These are phyloP conservation scores for Pseudocercospora fuligena DNA, from an alignment of 2,329 filamentous ascomycete genomes.

Conservation along the genomic window DNA sequence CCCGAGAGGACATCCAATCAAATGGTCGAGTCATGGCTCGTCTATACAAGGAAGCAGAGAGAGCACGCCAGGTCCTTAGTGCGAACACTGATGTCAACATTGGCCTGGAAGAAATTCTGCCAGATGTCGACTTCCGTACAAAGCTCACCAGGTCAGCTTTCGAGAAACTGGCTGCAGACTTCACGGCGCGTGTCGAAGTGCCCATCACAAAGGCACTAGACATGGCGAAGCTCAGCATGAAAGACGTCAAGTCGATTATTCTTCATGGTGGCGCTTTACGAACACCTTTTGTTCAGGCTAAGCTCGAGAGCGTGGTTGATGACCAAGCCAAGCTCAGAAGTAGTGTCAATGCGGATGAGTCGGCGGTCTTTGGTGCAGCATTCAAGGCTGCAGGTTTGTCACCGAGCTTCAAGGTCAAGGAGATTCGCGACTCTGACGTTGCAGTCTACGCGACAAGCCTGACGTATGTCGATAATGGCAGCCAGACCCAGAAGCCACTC, in stretches of 20 bases:
- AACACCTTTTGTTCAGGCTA: constrained; percentile 92
- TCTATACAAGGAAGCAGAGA: constrained; percentile 90
- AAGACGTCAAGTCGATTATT: constrained; percentile 85
- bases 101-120: constrained; percentile 86
- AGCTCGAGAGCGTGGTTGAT: constrained; percentile 76
- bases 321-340: constrained; percentile 79
- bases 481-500: constrained; percentile 77
- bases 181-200: constrained; percentile 69
- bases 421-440: constrained; percentile 82
- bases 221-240: constrained; percentile 71
- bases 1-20: constrained; percentile 65
- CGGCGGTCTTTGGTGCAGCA: constrained; percentile 91
- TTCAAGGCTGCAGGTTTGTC: constrained; percentile 93
- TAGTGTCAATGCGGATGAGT: constrained; percentile 96
- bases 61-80: constrained; percentile 84
- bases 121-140: constrained; percentile 92
- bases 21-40: constrained; percentile 88
- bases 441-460: constrained; percentile 75
- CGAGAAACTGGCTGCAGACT: constrained; percentile 73
- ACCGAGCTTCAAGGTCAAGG: constrained; percentile 96
- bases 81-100: constrained; percentile 83
- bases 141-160: constrained; percentile 81
- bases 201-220: constrained; percentile 77
- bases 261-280: constrained; percentile 88
- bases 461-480: constrained; percentile 69